Evolutionary conservation across 495 filamentous ascomycete species (phyloP), one percentile per base, ranked within the genome.

Genomic region (Daldinia decipiens): DNA sequence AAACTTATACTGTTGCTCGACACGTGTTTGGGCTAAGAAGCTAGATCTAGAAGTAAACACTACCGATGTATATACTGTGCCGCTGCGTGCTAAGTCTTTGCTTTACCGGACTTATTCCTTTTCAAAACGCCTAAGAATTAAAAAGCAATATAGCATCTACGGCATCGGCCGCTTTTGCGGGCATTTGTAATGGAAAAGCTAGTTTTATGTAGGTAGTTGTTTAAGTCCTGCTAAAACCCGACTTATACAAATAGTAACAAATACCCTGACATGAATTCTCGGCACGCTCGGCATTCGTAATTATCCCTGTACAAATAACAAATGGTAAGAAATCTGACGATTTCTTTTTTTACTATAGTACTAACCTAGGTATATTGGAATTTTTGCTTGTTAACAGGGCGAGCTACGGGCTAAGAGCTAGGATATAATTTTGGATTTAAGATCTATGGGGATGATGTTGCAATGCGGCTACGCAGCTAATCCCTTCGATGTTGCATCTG

Each of bases 361-460:
- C 6, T 29, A 29, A n/a, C n/a, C n/a, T 29, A 5, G 5, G 31
- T 32, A 34, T 21, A 21, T 9, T 8, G 2, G 31, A 59, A 65
- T 52, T 1, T 40, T 32, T 61, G 47, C 32, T 43, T 34, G 67
- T 66, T 45, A 63, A 34, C 54, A 62, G 38, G 34, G 7, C 13
- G 11, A 36, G 29, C 9, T 47, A 59, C 11, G 26, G 8, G 50
- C 21, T 38, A 13, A 21, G 31, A 50, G 47, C 17, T 15, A 19
- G 43, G 43, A 31, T 59, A 32, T 29, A 38, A 53, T 52, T 56
- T 38, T 39, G 29, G 31, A 51, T 27, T 60, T 47, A 47, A 54
- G 63, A 67, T 67, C 58, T 50, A 36, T 71, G 58, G 52, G 45
- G 57, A 66, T 61, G 47, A 45, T 34, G 69, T 67, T 47, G 55